Base-by-base conservation (phyloP, 352 stramenopile genomes). In the Phytophthora multivora region DNA sequence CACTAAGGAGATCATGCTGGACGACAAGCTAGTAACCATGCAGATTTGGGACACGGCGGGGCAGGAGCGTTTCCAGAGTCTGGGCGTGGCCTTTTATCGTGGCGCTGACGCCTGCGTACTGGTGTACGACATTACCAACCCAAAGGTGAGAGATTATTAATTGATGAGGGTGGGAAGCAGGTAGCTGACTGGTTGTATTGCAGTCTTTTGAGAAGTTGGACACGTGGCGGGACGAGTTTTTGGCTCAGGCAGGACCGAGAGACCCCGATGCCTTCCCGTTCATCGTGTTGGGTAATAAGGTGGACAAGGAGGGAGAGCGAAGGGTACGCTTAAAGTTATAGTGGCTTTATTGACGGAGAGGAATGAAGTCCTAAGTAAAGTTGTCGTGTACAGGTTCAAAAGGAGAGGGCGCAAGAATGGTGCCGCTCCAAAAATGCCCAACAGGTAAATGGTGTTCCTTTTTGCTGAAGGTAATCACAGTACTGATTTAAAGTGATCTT, bases 11-110 rank as follows among this genome's bases (percentile, higher is more conserved):
- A 94, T 93, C 49, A 93, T 97, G 73, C 86, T 98, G 53, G 90
- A 98, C 70, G 91, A 98, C 64, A 98, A 98, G 63, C 73, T 98
- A 25, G 95, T 99, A 35, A 99, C 91, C 16, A 91, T 99, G 73
- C 91, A 98, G 89, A 99, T 99, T 69, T 99, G 98, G 98, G 97
- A 99, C 76, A 99, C 98, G 5, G 98, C 98, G 7, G 98, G 95
- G 9, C 96, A 99, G 78, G 98, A 99, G 74, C 88, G 97, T 48
- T 99, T 99, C 87, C 96, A 99, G 83, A 98, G 86, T 50, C 81
- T 99, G 25, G 98, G 98, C 11, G 89, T 98, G 10, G 96, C 96
- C 12, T 99, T 99, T 78, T 99, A 99, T 74, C 85, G 98, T 43
- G 97, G 97, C 13, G 96, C 97, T 0, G 97, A 99, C 82, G 97